Evolutionary conservation across 129 eudicot species (phyloP).

Genomic region (Centrapalus pauciflorus): DNA sequence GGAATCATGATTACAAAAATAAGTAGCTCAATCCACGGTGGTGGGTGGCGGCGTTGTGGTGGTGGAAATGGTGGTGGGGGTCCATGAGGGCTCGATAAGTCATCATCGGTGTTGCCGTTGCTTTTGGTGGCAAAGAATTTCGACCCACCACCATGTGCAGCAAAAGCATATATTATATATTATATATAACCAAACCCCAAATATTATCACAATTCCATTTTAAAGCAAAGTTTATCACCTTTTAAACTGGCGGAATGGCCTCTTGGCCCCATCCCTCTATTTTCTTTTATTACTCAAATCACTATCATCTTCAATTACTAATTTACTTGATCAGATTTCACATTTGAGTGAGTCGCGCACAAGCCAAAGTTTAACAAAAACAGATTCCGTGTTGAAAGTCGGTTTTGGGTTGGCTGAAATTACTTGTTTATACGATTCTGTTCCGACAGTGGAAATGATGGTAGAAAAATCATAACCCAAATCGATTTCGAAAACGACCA

Average conservation of each 20-base stretch:
- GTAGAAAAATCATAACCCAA: too few species aligned
- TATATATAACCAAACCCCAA: slow-evolving; percentile 9
- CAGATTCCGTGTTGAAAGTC: too few species aligned
- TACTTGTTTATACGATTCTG: too few species aligned
- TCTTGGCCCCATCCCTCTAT: slow-evolving; percentile 24
- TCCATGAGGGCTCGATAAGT: slow-evolving; percentile 22
- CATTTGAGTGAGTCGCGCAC: too few species aligned
- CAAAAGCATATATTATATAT: not conserved
- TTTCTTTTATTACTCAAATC: not conserved
- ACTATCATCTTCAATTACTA: too few species aligned
- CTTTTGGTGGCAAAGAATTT: slow-evolving; percentile 28
- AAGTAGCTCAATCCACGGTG: not conserved
- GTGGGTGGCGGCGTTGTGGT: not conserved
- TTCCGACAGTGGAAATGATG: too few species aligned
- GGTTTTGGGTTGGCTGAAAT: too few species aligned
- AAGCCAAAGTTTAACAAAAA: too few species aligned
- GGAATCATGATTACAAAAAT: slow-evolving; percentile 19
- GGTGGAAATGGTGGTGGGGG: slow-evolving; percentile 14
- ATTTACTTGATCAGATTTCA: too few species aligned
- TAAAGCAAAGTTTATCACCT: slow-evolving; percentile 23
- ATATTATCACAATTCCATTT: slow-evolving; percentile 25
- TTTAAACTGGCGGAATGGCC: slow-evolving; percentile 36
- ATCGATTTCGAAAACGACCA: too few species aligned
- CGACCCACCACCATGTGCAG: slow-evolving; percentile 42
- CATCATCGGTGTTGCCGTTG: slow-evolving; percentile 30